A percentile compares a stretch with the other conserved stretches of the same genome.
Conservation (phyloP, 1,284 basidiomycete genomes). For the Entoloma clypeatum region DNA sequence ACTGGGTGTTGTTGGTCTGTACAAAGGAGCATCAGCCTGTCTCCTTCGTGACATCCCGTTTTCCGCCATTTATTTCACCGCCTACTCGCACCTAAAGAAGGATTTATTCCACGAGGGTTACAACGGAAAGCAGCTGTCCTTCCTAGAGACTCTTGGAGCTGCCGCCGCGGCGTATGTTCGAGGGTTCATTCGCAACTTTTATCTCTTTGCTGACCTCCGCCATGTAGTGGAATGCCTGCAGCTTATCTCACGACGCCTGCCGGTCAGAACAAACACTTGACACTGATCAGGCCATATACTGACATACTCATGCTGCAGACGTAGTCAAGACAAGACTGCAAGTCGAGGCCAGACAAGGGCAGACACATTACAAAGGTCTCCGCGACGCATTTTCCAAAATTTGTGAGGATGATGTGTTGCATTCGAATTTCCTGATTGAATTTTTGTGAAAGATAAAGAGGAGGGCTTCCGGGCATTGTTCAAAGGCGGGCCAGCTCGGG, state of each 20-base stretch:
- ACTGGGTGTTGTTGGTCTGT: conserved; percentile 89
- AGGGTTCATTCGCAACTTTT: conserved; percentile 23
- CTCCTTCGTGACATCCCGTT: conserved; percentile 94
- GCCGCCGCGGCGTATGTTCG: conserved; percentile 76
- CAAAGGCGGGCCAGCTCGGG: conserved; percentile 93
- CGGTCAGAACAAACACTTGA: conserved; percentile 40
- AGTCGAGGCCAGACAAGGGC: conserved; percentile 90
- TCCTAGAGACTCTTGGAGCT: conserved; percentile 84
- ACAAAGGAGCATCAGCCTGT: conserved; percentile 88
- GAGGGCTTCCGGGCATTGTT: conserved; percentile 89
- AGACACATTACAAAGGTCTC: conserved; percentile 91
- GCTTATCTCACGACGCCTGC: conserved; percentile 84
- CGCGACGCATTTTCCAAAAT: conserved; percentile 90
- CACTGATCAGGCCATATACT: conserved; percentile 19
- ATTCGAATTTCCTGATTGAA: no score
- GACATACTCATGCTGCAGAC: conserved; percentile 48
- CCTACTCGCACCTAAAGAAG: conserved; percentile 84
- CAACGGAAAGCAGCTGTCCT: conserved; percentile 89
- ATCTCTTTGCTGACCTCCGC: conserved; percentile 25
- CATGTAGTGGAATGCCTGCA: conserved; percentile 89
- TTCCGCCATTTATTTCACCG: conserved; percentile 79
- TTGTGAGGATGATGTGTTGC: conserved; percentile 38
- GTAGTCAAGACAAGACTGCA: conserved; percentile 99
- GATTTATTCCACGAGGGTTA: conserved; percentile 96
- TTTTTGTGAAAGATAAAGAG: conserved; percentile 83